Evolutionary conservation across 169 alveolate genomes (phyloP), one percentile per base, ranked within the genome.

Genomic region (Plasmodium relictum): DNA sequence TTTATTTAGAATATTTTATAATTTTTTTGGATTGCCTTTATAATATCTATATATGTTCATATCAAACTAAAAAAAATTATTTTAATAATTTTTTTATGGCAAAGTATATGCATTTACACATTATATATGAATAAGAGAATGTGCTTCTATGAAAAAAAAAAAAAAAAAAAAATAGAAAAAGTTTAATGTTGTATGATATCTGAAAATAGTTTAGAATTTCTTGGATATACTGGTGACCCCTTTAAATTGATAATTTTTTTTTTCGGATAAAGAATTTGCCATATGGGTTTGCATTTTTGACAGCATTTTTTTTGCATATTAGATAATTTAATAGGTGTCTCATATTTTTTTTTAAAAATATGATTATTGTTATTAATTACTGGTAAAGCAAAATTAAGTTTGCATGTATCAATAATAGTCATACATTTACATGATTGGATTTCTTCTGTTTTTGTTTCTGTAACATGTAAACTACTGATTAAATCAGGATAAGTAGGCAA

Each of bases 221-320:
- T 20, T 5, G 85, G 85, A 50, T 52, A 72, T 9, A 72, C 69
- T 26, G 66, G 58, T 4, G 68, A 72, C 3, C 69, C 85, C 16
- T 42, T 72, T 24, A 72, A 72, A 52, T 72, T 65, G 3, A 66
- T 45, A 6, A 20, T 59, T 8, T 45, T 52, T 22, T 58, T 52
- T 18, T 39, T 41, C 0, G 90, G 90, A n/a, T 16, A 52, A 16
- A 80, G 78, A 37, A 66, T 59, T 44, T 42, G 14, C 78, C 72
- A 80, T 18, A 80, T 80, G 3, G 78, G 90, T 24, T 66, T 80
- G 45, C 90, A 80, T 20, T 10, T 42, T 18, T 59, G 31, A 45
- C 90, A 80, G 20, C 90, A 80, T 9, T 56, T 66, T 5, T 45
- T 80, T 31, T 80, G 78, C 20, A 12, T 50, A 7, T 42, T 24